Evolutionary conservation across 345 rosid species (phyloP).

Genomic region (Lumnitzera littorea): DNA sequence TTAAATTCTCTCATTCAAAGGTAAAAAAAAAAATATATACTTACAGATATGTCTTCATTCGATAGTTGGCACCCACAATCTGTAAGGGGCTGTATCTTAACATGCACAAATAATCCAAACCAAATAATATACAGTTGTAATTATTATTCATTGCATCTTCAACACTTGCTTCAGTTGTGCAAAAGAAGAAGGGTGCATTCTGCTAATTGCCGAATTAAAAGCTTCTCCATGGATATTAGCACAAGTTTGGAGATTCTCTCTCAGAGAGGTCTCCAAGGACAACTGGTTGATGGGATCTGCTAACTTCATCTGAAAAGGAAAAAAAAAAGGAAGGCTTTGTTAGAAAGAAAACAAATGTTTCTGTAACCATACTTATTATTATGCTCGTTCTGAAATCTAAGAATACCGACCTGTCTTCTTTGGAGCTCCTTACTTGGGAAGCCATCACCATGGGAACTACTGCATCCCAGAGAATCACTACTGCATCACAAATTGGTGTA

Average conservation of each 20-base stretch:
- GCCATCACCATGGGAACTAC: slow-evolving; percentile 42
- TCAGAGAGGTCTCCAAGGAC: slow-evolving; percentile 70
- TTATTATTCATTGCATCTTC: slow-evolving; percentile 29
- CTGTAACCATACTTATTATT: background rate
- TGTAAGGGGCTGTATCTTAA: too few species aligned
- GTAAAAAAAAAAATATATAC: too few species aligned
- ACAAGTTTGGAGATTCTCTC: slow-evolving; percentile 86
- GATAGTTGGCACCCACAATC: too few species aligned
- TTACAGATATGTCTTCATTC: too few species aligned
- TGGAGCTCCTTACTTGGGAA: slow-evolving; percentile 74
- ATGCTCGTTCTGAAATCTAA: background rate
- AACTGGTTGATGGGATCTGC: slow-evolving; percentile 77
- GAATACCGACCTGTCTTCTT: slow-evolving; percentile 63
- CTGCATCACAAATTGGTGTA: slow-evolving; percentile 28
- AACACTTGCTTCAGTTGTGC: slow-evolving; percentile 86
- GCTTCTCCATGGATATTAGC: slow-evolving; percentile 80
- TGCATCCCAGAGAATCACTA: background rate
- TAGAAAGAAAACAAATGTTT: background rate
- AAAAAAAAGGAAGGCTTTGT: background rate
- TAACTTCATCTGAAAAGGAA: slow-evolving; percentile 44
- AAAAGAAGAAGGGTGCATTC: slow-evolving; percentile 82
- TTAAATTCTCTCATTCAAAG: too few species aligned
- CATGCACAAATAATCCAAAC: too few species aligned
- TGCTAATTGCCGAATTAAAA: slow-evolving; percentile 59
- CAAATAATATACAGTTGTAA: too few species aligned